Evolutionary conservation across 2,329 filamentous ascomycete species (phyloP).

Genomic region (Xylogone sp.): DNA sequence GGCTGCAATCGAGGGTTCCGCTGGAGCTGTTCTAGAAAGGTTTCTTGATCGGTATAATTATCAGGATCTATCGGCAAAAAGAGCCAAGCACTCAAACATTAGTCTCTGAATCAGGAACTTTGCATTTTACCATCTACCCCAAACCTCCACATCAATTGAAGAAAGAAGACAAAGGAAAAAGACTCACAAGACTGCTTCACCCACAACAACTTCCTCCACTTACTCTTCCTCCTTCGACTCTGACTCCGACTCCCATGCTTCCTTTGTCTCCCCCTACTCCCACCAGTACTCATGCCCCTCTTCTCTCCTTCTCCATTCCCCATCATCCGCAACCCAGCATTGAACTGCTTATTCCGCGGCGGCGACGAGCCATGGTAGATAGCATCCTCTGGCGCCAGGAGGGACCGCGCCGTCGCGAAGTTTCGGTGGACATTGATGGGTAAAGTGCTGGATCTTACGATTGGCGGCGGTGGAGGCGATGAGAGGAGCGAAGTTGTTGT

Average conservation of each 20-base stretch:
- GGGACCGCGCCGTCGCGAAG: slow-evolving; percentile 49
- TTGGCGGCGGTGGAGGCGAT: slow-evolving; percentile 16
- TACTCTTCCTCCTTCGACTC: slow-evolving; percentile 60
- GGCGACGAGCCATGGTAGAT: slow-evolving; percentile 61
- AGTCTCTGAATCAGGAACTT: too few species aligned
- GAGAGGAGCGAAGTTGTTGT: too few species aligned
- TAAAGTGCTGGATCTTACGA: slow-evolving; percentile 20
- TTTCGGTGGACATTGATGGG: slow-evolving; percentile 8
- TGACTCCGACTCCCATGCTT: slow-evolving; percentile 40
- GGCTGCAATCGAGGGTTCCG: slow-evolving; percentile 89
- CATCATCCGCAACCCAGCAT: too few species aligned
- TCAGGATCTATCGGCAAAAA: slow-evolving; percentile 68
- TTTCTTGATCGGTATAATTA: slow-evolving; percentile 96
- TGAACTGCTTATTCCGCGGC: too few species aligned
- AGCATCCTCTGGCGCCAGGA: slow-evolving; percentile 81
- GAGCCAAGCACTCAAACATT: too few species aligned
- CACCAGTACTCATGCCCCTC: too few species aligned
- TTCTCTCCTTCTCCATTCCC: too few species aligned
- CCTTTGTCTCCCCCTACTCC: slow-evolving; percentile 22
- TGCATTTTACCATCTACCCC: too few species aligned
- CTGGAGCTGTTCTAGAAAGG: slow-evolving; percentile 93
- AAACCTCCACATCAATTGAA: too few species aligned
- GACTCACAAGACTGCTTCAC: slow-evolving; percentile 87
- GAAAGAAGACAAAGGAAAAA: too few species aligned
- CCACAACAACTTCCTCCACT: slow-evolving; percentile 97